Percentiles rank a stretch among this genome's conserved stretches.
Conservation (phyloP, 2,329 filamentous ascomycete genomes). For the Phialophora chinensis region DNA sequence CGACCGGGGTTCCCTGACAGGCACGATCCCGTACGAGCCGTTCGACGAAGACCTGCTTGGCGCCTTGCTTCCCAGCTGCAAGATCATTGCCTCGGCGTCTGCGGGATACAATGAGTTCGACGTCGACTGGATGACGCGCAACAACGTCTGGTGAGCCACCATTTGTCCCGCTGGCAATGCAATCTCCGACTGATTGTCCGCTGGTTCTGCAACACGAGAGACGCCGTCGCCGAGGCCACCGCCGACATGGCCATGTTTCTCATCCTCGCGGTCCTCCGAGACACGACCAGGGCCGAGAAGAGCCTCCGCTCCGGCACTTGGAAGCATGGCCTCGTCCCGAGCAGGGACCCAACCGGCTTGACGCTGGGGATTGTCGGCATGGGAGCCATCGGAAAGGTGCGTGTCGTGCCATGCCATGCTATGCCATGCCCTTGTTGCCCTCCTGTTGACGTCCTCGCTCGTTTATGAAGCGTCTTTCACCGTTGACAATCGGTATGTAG, state of each 20-base stretch:
- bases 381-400: conserved; percentile 54
- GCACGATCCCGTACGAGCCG: conserved; percentile 52
- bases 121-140: conserved; percentile 68
- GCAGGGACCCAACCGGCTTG: conserved; percentile 52
- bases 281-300: conserved; percentile 51
- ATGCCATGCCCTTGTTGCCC: no score
- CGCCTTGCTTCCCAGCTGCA: conserved; percentile 50
- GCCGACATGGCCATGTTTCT: conserved; percentile 60
- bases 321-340: conserved; percentile 46
- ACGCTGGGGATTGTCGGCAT: conserved; percentile 58
- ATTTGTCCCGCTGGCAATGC: not conserved
- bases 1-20: not conserved
- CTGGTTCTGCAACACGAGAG: conserved; percentile 59
- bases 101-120: conserved; percentile 65
- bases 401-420: not conserved
- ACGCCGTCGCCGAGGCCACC: conserved; percentile 61
- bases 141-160: conserved; percentile 48
- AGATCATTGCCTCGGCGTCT: conserved; percentile 55
- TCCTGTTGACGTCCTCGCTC: not conserved
- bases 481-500: conserved; percentile 4
- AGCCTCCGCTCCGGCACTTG: conserved; percentile 48
- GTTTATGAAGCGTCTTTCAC: not conserved
- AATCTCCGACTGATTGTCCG: not conserved
- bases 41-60: conserved; percentile 55
- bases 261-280: conserved; percentile 55